Evolutionary conservation across 2,329 filamentous ascomycete species (phyloP).

Genomic region (Aureobasidium sp.): DNA sequence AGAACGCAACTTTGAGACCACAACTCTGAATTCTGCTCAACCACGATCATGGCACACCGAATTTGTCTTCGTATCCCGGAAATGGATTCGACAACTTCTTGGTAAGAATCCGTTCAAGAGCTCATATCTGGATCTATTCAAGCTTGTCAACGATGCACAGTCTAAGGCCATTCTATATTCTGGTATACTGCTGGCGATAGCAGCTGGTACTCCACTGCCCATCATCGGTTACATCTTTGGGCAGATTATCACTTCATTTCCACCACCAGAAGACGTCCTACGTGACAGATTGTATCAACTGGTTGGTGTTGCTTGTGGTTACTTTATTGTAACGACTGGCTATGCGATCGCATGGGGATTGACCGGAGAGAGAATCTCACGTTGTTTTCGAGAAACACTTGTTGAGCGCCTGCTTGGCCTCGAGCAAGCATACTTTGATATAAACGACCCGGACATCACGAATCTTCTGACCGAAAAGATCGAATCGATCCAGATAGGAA

Average conservation of each 20-base stretch:
- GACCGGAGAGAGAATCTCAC: slow-evolving; percentile 41
- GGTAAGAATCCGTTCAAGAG: slow-evolving; percentile 37
- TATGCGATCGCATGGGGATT: slow-evolving; percentile 44
- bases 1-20: slow-evolving; percentile 26
- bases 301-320: slow-evolving; percentile 37
- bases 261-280: slow-evolving; percentile 37
- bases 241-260: slow-evolving; percentile 42
- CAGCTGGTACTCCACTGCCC: slow-evolving; percentile 33
- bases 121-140: slow-evolving; percentile 42
- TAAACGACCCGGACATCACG: slow-evolving; percentile 41
- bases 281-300: slow-evolving; percentile 33
- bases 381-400: slow-evolving; percentile 38
- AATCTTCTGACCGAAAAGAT: slow-evolving; percentile 37
- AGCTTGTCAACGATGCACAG: slow-evolving; percentile 33
- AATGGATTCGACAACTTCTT: slow-evolving; percentile 30
- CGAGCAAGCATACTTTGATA: slow-evolving; percentile 45
- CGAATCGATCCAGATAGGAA: slow-evolving; percentile 38
- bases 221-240: slow-evolving; percentile 38
- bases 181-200: slow-evolving; percentile 30
- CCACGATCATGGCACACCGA: slow-evolving; percentile 25
- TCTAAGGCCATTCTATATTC: slow-evolving; percentile 29
- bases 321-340: slow-evolving; percentile 42
- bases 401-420: slow-evolving; percentile 41
- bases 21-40: slow-evolving; percentile 28
- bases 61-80: slow-evolving; percentile 24